Evolutionary conservation across 495 filamentous ascomycete species (phyloP).

Genomic region (Daldinia loculata): DNA sequence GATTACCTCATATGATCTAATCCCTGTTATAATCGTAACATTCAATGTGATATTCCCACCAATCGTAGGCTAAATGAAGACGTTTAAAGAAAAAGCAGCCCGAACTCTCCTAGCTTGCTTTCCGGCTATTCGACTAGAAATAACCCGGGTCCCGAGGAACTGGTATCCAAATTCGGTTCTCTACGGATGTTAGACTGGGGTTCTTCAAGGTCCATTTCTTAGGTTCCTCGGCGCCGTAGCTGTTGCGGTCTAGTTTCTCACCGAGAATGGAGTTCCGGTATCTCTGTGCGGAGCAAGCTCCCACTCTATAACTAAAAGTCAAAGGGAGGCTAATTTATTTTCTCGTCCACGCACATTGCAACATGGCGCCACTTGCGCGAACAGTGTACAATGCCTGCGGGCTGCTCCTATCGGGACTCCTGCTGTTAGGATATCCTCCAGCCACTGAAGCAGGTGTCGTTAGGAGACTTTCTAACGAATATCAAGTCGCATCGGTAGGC

Average conservation of each 20-base stretch:
- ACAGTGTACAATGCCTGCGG: constrained; percentile 23
- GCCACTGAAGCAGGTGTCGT: constrained; percentile 22
- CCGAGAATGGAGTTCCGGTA: constrained; percentile 24
- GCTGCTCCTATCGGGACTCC: constrained; percentile 26
- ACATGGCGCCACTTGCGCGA: constrained; percentile 22
- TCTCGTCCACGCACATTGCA: neutral
- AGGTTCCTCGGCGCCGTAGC: constrained; percentile 30
- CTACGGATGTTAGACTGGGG: constrained; percentile 16
- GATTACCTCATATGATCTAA: neutral
- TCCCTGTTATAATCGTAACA: constrained; percentile 23
- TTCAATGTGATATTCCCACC: constrained; percentile 30
- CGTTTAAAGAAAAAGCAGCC: neutral
- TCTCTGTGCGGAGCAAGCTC: constrained; percentile 2
- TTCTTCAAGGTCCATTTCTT: constrained; percentile 16
- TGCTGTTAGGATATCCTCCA: constrained; percentile 16
- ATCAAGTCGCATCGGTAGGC: constrained; percentile 8
- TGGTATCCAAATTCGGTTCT: constrained; percentile 16
- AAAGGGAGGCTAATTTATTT: neutral
- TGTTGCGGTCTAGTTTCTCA: constrained; percentile 27
- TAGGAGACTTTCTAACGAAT: constrained; percentile 2
- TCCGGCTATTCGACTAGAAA: constrained; percentile 38
- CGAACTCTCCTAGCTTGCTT: constrained; percentile 6
- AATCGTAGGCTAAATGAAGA: constrained; percentile 20
- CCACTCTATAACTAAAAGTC: constrained; percentile 13
- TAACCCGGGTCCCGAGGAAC: constrained; percentile 33